phyloP scores from a whole-genome alignment of 2,329 filamentous ascomycete species.

The Colletotrichum scovillei region DNA sequence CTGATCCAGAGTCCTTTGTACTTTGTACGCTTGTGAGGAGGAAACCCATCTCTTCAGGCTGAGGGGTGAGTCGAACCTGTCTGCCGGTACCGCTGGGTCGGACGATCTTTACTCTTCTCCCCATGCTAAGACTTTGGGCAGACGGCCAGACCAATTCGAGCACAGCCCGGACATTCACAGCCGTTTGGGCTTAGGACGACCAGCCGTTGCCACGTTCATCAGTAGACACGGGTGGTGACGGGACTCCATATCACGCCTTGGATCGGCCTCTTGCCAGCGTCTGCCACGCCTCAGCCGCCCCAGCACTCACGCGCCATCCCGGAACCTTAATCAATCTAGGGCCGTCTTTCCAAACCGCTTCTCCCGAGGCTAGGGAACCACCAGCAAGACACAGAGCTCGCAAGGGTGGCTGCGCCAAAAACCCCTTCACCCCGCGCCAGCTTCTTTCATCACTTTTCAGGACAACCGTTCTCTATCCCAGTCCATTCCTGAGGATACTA shows the following conservation, averaged over 20 bases:
- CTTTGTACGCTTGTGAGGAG: constrained; percentile 2
- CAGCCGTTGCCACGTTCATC: constrained; percentile 31
- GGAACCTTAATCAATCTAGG: constrained; percentile 31
- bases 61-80: constrained; percentile 22
- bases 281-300: constrained; percentile 30
- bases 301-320: constrained; percentile 33
- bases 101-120: constrained; percentile 8
- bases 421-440: constrained; percentile 29
- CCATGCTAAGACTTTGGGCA: constrained; percentile 25
- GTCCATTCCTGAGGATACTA: constrained; percentile 1
- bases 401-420: constrained; percentile 21
- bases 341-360: constrained; percentile 25
- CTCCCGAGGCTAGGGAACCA: constrained; percentile 28
- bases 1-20: constrained; percentile 13
- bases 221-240: constrained; percentile 9
- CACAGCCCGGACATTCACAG: neutral
- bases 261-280: constrained; percentile 15
- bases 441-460: constrained; percentile 24
- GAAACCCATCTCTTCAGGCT: constrained; percentile 7
- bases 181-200: constrained; percentile 5
- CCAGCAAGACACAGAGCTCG: constrained; percentile 16
- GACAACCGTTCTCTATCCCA: constrained; percentile 7
- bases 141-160: constrained; percentile 5
- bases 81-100: neutral
- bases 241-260: constrained; percentile 22